Percentiles rank a stretch among this genome's conserved stretches.
phyloP scores from a whole-genome alignment of 2,329 filamentous ascomycete genomes.

The Pseudocercospora ulei region DNA sequence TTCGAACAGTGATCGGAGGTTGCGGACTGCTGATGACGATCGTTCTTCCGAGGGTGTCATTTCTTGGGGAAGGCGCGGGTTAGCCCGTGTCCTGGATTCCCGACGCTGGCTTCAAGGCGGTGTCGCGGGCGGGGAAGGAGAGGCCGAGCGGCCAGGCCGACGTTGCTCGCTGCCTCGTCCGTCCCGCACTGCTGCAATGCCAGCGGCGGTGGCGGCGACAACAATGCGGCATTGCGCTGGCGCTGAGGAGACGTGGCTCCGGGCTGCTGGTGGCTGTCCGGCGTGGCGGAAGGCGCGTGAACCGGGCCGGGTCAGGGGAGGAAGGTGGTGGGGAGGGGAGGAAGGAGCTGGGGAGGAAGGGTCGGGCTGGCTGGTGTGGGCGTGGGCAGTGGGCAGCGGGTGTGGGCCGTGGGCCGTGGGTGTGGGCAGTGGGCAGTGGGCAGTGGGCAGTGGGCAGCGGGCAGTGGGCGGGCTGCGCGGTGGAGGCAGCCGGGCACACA shows the following conservation, averaged over 20 bases:
- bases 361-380: no score
- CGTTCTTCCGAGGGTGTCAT: slow-evolving; percentile 37
- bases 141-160: slow-evolving; percentile 7
- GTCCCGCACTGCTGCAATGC: no score
- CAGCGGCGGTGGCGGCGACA: slow-evolving; percentile 6
- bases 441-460: no score
- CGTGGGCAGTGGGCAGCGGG: no score
- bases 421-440: no score
- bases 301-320: slow-evolving; percentile 5
- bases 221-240: slow-evolving; percentile 1
- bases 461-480: neutral
- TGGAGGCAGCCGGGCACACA: neutral
- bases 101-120: slow-evolving; percentile 7
- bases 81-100: no score
- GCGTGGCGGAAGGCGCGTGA: neutral
- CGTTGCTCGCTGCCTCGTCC: neutral
- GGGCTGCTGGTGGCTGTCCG: slow-evolving; percentile 3
- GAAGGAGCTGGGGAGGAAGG: no score
- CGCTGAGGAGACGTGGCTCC: slow-evolving; percentile 5
- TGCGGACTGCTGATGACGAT: slow-evolving; percentile 39
- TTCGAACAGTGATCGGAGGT: slow-evolving; percentile 45
- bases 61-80: slow-evolving; percentile 32
- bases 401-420: no score
- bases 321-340: slow-evolving; percentile 1
- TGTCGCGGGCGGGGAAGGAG: slow-evolving; percentile 7